A percentile compares a stretch with the other conserved stretches of the same genome.
These are phyloP conservation scores for Fusarium neocosmosporiellum DNA, from an alignment of 2,329 filamentous ascomycete species.

Conservation along the genomic window DNA sequence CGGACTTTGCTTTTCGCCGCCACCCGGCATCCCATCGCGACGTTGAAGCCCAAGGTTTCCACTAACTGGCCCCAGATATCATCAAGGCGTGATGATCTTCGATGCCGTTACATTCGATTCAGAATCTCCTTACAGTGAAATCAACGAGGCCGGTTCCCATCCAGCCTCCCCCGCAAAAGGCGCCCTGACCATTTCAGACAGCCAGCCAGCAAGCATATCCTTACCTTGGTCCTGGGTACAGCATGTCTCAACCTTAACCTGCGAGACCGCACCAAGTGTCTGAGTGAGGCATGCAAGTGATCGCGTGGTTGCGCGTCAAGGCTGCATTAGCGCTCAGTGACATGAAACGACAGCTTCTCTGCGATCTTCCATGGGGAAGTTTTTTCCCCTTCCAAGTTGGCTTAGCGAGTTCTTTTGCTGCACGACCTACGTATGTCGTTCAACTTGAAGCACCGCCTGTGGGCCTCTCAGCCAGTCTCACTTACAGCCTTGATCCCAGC, in stretches of 20 bases:
- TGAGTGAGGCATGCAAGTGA: conserved; percentile 24
- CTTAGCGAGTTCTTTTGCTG: neutral
- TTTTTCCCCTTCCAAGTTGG: neutral
- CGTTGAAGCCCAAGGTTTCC: neutral
- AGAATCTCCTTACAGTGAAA: conserved; percentile 2
- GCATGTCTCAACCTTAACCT: conserved; percentile 8
- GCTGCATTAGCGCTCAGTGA: conserved; percentile 13
- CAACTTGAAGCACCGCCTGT: conserved; percentile 15
- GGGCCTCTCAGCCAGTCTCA: conserved; percentile 39
- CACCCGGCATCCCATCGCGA: neutral
- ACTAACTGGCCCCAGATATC: neutral
- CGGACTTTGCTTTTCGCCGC: conserved; percentile 2
- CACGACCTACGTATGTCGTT: conserved; percentile 28
- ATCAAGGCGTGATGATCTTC: conserved; percentile 20
- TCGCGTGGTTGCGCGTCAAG: conserved; percentile 20
- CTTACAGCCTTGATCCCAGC: conserved; percentile 43
- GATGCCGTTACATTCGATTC: conserved; percentile 20
- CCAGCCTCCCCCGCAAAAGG: conserved; percentile 9
- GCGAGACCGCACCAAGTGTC: neutral
- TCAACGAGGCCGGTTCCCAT: neutral
- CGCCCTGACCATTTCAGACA: conserved; percentile 21
- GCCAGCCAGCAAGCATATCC: conserved; percentile 12
- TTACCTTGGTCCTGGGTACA: neutral
- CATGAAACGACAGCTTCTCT: conserved; percentile 27
- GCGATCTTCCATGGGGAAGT: conserved; percentile 10